These are phyloP conservation scores for Aureobasidium sp. DNA, from an alignment of 2,329 filamentous ascomycete genomes.

Conservation along the genomic window DNA sequence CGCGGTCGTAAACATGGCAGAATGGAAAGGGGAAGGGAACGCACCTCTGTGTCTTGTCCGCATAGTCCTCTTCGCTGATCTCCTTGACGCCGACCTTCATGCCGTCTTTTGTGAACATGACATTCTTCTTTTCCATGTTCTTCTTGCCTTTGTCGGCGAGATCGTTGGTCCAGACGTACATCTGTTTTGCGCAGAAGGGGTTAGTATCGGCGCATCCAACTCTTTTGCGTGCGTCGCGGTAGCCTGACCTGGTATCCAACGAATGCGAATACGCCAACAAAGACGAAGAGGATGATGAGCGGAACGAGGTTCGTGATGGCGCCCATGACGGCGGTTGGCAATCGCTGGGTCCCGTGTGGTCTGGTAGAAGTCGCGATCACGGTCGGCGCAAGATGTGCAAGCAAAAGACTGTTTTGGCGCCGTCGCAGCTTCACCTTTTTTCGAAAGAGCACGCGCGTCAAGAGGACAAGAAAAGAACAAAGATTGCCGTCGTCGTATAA, in stretches of 20 bases:
- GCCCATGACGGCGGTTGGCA: constrained; percentile 27
- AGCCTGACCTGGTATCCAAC: constrained; percentile 56
- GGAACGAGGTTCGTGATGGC: constrained; percentile 52
- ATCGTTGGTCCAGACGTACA: constrained; percentile 61
- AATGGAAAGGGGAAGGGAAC: constrained; percentile 8
- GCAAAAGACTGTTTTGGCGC: no score
- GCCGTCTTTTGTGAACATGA: constrained; percentile 69
- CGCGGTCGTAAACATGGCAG: background rate
- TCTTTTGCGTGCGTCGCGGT: no score
- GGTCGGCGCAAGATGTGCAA: no score
- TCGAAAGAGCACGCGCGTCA: no score
- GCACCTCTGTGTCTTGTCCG: constrained; percentile 62
- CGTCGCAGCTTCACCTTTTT: no score
- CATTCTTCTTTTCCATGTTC: constrained; percentile 68
- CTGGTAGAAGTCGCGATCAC: no score
- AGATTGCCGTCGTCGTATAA: no score
- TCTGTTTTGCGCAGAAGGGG: constrained; percentile 26
- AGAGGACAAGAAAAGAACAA: no score
- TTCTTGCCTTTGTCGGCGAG: constrained; percentile 59
- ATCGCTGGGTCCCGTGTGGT: background rate
- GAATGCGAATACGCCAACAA: constrained; percentile 54
- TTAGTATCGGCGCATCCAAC: background rate
- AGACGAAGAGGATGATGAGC: constrained; percentile 55
- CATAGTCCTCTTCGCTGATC: constrained; percentile 60
- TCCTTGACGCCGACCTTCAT: constrained; percentile 63